Evolutionary conservation across 129 eudicot genomes (phyloP).

Genomic region (Centella asiatica): DNA sequence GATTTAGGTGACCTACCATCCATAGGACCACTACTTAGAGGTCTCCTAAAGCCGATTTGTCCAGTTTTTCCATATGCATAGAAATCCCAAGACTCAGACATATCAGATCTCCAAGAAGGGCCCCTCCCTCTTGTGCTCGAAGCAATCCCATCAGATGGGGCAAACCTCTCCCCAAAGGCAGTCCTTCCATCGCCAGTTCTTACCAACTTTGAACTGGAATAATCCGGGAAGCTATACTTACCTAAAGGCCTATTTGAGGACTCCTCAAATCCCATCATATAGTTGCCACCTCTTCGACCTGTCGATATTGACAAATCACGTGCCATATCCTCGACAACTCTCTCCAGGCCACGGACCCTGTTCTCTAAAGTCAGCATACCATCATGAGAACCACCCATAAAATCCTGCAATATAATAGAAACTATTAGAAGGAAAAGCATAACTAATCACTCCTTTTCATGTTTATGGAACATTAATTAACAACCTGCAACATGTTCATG

Average conservation of each 20-base stretch:
- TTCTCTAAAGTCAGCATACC: conserved; percentile 86
- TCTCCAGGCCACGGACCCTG: conserved; percentile 90
- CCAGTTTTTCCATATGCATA: conserved; percentile 49
- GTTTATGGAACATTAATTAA: not conserved
- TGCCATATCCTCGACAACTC: conserved; percentile 97
- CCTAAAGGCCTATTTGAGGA: conserved; percentile 50
- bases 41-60: conserved; percentile 54
- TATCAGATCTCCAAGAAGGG: conserved; percentile 68
- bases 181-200: conserved; percentile 43
- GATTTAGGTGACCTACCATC: conserved; percentile 58
- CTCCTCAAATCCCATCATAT: conserved; percentile 69
- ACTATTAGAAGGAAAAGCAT: conserved; percentile 9
- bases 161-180: conserved; percentile 38
- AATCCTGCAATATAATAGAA: conserved; percentile 50
- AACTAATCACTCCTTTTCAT: not conserved
- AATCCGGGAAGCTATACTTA: conserved; percentile 70
- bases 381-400: conserved; percentile 98
- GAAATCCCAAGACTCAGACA: conserved; percentile 66
- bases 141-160: conserved; percentile 35
- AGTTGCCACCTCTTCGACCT: conserved; percentile 58
- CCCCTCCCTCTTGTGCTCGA: conserved; percentile 58
- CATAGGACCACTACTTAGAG: conserved; percentile 29
- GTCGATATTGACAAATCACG: conserved; percentile 66
- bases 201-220: conserved; percentile 50
- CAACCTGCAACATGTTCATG: conserved; percentile 96